Evolutionary conservation across 2,329 filamentous ascomycete genomes (phyloP).

Genomic region (Didymella arachidicola): DNA sequence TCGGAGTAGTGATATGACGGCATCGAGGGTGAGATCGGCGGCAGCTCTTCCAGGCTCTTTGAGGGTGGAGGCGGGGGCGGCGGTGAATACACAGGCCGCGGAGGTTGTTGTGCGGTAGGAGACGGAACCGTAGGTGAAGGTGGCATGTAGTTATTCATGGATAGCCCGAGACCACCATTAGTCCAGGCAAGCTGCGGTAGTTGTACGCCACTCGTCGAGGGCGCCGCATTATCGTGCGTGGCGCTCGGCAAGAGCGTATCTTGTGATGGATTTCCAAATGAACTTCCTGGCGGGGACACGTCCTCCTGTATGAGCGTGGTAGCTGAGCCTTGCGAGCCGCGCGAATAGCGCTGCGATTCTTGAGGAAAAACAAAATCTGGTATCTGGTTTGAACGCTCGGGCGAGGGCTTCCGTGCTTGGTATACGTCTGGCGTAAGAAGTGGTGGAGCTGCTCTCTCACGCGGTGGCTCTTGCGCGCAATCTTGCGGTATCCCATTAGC

Average conservation of each 20-base stretch:
- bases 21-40: constrained; percentile 23
- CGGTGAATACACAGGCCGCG: constrained; percentile 57
- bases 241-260: constrained; percentile 49
- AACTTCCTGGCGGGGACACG: constrained; percentile 44
- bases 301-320: constrained; percentile 47
- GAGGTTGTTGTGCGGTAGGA: constrained; percentile 44
- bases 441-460: constrained; percentile 6
- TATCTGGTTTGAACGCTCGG: constrained; percentile 38
- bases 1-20: constrained; percentile 10
- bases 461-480: constrained; percentile 15
- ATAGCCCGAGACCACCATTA: constrained; percentile 55
- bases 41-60: constrained; percentile 14
- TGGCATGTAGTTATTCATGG: constrained; percentile 47
- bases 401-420: constrained; percentile 21
- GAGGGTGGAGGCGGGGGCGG: constrained; percentile 52
- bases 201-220: constrained; percentile 33
- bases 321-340: constrained; percentile 42
- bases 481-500: constrained; percentile 42
- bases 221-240: constrained; percentile 36
- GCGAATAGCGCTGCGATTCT: constrained; percentile 46
- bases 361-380: constrained; percentile 51
- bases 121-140: constrained; percentile 32
- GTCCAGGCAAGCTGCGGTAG: constrained; percentile 51
- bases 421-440: constrained; percentile 19
- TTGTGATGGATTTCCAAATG: constrained; percentile 40